phyloP scores from a whole-genome alignment of 2,329 filamentous ascomycete genomes.

The Celoporthe dispersa region DNA sequence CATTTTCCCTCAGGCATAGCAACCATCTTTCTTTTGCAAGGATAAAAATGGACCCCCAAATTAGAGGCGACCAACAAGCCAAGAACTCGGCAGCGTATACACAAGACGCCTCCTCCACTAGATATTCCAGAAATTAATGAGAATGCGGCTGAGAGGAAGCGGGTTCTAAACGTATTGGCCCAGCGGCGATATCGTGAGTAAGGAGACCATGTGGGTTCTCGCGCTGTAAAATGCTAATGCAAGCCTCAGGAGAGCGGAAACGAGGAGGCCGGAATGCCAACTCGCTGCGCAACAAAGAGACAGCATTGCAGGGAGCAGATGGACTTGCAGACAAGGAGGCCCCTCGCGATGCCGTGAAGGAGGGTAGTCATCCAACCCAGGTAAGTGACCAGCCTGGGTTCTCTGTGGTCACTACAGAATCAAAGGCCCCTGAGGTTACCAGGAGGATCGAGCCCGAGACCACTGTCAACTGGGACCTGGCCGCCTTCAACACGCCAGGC shows the following conservation, averaged over 20 bases:
- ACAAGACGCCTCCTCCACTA: conserved; percentile 47
- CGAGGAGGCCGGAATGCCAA: conserved; percentile 26
- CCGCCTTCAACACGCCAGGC: background rate
- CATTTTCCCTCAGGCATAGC: background rate
- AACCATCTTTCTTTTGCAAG: background rate
- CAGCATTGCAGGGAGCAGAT: background rate
- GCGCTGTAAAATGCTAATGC: conserved; percentile 23
- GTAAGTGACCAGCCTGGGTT: background rate
- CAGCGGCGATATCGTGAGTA: conserved; percentile 56
- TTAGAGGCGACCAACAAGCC: conserved; percentile 25
- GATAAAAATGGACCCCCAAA: background rate
- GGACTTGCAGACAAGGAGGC: background rate
- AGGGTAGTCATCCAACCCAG: background rate
- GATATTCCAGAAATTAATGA: conserved; percentile 53
- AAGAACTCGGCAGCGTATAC: conserved; percentile 43
- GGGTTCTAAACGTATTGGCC: conserved; percentile 57
- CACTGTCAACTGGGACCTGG: background rate
- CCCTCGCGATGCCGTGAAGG: too few species aligned
- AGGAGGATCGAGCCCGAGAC: background rate
- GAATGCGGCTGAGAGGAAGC: conserved; percentile 57
- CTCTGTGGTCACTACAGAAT: background rate
- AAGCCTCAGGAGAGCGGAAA: conserved; percentile 36
- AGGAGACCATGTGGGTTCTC: background rate
- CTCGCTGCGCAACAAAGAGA: background rate
- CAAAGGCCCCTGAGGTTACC: background rate